Evolutionary conservation across 495 filamentous ascomycete species (phyloP), one percentile per base, ranked within the genome.

Genomic region (Staphylotrichum tortipilum): DNA sequence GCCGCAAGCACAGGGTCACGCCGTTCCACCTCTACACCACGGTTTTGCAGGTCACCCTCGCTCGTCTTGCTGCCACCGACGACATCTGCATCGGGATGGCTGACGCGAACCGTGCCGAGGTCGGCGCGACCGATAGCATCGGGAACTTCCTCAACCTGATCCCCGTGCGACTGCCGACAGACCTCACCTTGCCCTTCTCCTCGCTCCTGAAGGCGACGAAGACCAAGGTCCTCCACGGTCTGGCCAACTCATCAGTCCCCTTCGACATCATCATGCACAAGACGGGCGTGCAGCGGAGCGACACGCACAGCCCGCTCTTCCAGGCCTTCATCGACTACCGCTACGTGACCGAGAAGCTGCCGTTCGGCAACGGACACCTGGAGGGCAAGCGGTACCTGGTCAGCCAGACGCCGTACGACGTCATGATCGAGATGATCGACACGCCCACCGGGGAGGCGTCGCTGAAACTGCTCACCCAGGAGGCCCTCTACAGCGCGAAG

Each of bases 141-240:
- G 71, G 79, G 8, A 45, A 67, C 24, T 73, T 65, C 29, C 37
- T 78, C 8, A 79, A 82, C 44, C 47, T 78, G 2, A 59, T 81
- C 0, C 64, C 78, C 0, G 26, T 79, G 3, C 61, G 59, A 2
- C 68, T 75, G 56, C 50, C 31, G 11, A 15, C 33, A 12, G 33
- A 46, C 12, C 39, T 6, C 0, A 22, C 15, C 14, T 31, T 43
- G 7, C 31, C 12, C 0, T 68, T 68, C 18, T 36, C 9, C 3
- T 31, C 57, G 1, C 14, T 55, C 11, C 21, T 63, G 0, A 7
- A 36, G 3, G 44, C 48, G 3, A 48, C 60, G 2, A 53, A 46
- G 4, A 18, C 46, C 18, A 52, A 19, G 1, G 34, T 50, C 0
- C 51, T 62, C 7, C 35, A 34, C 0, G 61, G 55, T 8, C 38